Percentiles rank a stretch among this genome's conserved stretches.
phyloP scores from a whole-genome alignment of 2,329 filamentous ascomycete species.

The Fusarium sp. region DNA sequence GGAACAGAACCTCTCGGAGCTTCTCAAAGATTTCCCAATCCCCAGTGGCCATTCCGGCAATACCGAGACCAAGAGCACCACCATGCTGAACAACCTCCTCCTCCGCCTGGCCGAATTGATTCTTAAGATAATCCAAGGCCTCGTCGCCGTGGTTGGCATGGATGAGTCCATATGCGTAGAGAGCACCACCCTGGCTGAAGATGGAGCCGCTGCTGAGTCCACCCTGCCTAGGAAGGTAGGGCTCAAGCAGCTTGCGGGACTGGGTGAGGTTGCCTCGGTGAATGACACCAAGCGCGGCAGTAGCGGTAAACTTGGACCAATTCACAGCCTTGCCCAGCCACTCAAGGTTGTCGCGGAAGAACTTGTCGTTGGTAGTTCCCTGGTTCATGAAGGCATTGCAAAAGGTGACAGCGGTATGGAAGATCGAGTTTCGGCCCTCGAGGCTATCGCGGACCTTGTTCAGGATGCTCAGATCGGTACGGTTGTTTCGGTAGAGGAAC shows the following conservation, averaged over 20 bases:
- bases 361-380: conserved; percentile 96
- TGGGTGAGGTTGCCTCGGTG: conserved; percentile 95
- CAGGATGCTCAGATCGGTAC: conserved; percentile 88
- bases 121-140: conserved; percentile 83
- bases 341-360: conserved; percentile 97
- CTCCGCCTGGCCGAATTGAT: conserved; percentile 79
- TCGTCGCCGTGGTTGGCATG: conserved; percentile 97
- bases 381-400: conserved; percentile 99
- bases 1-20: conserved; percentile 88
- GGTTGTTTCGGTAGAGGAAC: conserved; percentile 96
- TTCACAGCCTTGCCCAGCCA: conserved; percentile 99
- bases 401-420: conserved; percentile 96
- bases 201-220: conserved; percentile 84
- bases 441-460: conserved; percentile 97
- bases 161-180: conserved; percentile 95
- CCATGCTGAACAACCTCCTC: conserved; percentile 98
- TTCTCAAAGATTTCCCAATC: conserved; percentile 92
- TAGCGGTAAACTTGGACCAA: conserved; percentile 99
- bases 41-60: conserved; percentile 97
- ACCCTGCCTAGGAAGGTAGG: conserved; percentile 86
- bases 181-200: conserved; percentile 94
- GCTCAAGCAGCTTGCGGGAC: conserved; percentile 91
- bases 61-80: conserved; percentile 92
- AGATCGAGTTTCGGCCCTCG: conserved; percentile 96
- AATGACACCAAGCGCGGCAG: conserved; percentile 94